Base-by-base conservation (phyloP, 805 yeast genomes). In the Helenozyma baotianmanensis region DNA sequence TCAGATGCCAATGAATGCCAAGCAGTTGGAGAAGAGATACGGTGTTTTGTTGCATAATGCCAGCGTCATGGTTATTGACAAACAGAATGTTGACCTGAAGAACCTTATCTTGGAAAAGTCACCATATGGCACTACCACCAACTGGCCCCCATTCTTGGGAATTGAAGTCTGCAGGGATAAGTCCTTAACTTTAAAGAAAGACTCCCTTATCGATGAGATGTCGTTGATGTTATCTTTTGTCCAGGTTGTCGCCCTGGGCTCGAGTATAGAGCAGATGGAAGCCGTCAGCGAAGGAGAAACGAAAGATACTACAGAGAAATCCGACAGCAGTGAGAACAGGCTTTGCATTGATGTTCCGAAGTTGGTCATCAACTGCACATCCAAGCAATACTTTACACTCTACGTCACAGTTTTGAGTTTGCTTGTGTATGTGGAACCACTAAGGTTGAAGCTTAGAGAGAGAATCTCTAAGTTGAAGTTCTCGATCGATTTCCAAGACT, bases 101-200 rank as follows among this genome's bases (percentile, higher is more conserved):
- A 67, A 66, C 31, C 47, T 69, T 8, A 64, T 68, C 21, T 69
- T 72, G 45, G 70, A 73, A 26, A 57, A 62, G 9, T 56, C 59
- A 9, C 61, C 73, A 2, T 88, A 86, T 57, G 92, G 95, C 1
- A 72, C 83, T 2, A 55, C 49, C 7, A 48, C 58, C 11, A 62
- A 62, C 13, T 89, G 96, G 97, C 96, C 96, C 2, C 94, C 96
- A 0, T 89, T 95, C 87, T 55, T 88, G 21, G 87, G 89, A 2
- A 53, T 76, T 29, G 95, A 86, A 48, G 64, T 80, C 14, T 76
- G 84, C 41, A 72, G 76, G 40, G 78, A 78, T 31, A 53, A 49
- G 32, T 51, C 52, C 19, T 57, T 76, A 38, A 66, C 69, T 2
- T 64, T 61, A 2, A 50, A 60, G 9, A 64, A 70, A 9, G 70